Base-by-base conservation (phyloP, 1,139 yeast genomes). In the Blastobotrys proliferans region DNA sequence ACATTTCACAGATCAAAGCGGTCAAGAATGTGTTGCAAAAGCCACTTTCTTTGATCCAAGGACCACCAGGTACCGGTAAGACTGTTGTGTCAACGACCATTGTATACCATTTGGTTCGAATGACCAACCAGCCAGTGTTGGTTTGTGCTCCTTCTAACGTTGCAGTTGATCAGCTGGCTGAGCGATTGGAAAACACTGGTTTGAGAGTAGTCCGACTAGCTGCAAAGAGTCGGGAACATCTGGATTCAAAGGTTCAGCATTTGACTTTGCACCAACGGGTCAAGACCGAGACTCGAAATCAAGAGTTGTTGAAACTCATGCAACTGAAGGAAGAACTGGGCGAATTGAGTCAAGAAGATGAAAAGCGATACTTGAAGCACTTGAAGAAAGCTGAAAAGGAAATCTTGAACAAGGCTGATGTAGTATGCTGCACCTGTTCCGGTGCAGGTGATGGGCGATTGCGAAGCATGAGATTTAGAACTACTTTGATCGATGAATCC, bases 31-130 rank as follows among this genome's bases (percentile, higher is more conserved):
- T 83, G 1, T 66, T 90, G 48, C 76, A 75, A 55, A 72, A 80
- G 54, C 96, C 96, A 1, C 69, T 90, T 35, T 79, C 95, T 6
- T 72, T 90, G 55, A 88, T 90, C 52, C 97, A 90, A 63, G 97
- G 97, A 16, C 97, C 97, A n/a, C 97, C 97, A 1, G 95, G 95
- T 49, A 90, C 97, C 0, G 97, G 97, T 60, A 90, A 90, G 61
- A 90, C 97, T 0, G 95, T 87, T 11, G 88, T 95, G 0, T 86
- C 96, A 0, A 94, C 96, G 3, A 82, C 95, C 0, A 85, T 90
- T 51, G 77, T 88, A 21, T 83, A 84, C 56, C 95, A 87, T 56
- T 67, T 88, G 48, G 72, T 79, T 2, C 76, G 76, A 46, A 59
- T 81, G 49, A 77, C 77, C 52, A 70, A 73, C 45, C 74, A 75